Evolutionary conservation across 257 asterid genomes (phyloP).

Genomic region (Phtheirospermum japonicum): DNA sequence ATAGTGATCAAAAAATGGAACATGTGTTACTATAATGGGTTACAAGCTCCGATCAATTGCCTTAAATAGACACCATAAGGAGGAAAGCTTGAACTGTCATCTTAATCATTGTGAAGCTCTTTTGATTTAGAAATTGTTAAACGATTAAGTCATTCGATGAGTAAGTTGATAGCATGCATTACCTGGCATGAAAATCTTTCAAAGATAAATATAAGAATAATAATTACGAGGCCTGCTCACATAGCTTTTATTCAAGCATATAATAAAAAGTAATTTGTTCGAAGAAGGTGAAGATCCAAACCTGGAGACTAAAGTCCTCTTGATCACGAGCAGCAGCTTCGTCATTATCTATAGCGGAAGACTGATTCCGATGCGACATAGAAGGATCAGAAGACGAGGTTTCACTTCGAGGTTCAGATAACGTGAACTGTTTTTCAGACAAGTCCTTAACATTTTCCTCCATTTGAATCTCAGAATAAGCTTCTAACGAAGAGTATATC

Average conservation of each 20-base stretch:
- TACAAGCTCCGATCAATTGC: no score
- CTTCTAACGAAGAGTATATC: slow-evolving; percentile 34
- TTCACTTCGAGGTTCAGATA: slow-evolving; percentile 31
- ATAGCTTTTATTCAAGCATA: slow-evolving; percentile 17
- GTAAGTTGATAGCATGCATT: background rate
- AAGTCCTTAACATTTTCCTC: slow-evolving; percentile 33
- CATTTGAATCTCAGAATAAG: slow-evolving; percentile 35
- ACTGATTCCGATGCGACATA: slow-evolving; percentile 27
- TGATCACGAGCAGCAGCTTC: slow-evolving; percentile 35
- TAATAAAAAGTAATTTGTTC: background rate
- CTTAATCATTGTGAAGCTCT: background rate
- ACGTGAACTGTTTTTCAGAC: slow-evolving; percentile 31
- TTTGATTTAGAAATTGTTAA: background rate
- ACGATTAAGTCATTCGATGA: background rate
- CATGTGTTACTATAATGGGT: no score
- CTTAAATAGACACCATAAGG: no score
- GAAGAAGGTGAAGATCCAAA: slow-evolving; percentile 37
- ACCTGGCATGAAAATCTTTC: slow-evolving; percentile 11
- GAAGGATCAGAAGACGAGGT: slow-evolving; percentile 31
- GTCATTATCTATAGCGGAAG: slow-evolving; percentile 24
- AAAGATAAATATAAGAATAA: slow-evolving; percentile 3
- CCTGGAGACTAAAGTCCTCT: slow-evolving; percentile 42
- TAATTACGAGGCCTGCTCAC: slow-evolving; percentile 14
- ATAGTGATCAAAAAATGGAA: background rate
- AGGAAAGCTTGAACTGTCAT: background rate